These are phyloP conservation scores for Trichoderma gamsii DNA, from an alignment of 495 filamentous ascomycete species.

Conservation along the genomic window DNA sequence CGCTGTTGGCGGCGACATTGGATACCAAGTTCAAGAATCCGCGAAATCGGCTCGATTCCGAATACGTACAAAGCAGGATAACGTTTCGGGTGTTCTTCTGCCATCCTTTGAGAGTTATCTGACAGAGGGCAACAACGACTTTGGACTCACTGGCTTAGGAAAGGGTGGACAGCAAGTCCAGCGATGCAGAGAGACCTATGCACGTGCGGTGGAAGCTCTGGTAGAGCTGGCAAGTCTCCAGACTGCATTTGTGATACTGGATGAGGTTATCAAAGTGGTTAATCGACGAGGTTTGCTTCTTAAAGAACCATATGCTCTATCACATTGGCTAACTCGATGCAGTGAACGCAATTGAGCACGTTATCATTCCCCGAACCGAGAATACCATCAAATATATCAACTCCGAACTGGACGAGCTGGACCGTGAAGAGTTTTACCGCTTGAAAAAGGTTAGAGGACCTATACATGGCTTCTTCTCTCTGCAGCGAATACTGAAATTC, in stretches of 20 bases:
- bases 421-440: constrained; percentile 97
- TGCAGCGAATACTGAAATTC: background rate
- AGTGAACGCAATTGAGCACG: constrained; percentile 60
- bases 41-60: constrained; percentile 88
- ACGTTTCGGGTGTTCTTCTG: constrained; percentile 92
- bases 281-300: constrained; percentile 72
- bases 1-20: constrained; percentile 91
- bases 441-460: constrained; percentile 66
- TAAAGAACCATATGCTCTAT: constrained; percentile 17
- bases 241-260: constrained; percentile 96
- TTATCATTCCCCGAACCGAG: constrained; percentile 95
- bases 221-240: constrained; percentile 94
- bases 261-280: constrained; percentile 99
- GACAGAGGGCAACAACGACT: constrained; percentile 88
- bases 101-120: constrained; percentile 87
- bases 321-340: constrained; percentile 27
- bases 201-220: constrained; percentile 91
- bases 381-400: constrained; percentile 99
- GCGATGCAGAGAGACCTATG: constrained; percentile 90
- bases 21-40: constrained; percentile 94
- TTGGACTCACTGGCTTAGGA: constrained; percentile 89
- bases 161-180: constrained; percentile 98
- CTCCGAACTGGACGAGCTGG: constrained; percentile 94
- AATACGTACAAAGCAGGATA: constrained; percentile 91
- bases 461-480: too few relatives aligned